Evolutionary conservation across 139 green algal genomes (phyloP).

Genomic region (Volvox reticuliferus): DNA sequence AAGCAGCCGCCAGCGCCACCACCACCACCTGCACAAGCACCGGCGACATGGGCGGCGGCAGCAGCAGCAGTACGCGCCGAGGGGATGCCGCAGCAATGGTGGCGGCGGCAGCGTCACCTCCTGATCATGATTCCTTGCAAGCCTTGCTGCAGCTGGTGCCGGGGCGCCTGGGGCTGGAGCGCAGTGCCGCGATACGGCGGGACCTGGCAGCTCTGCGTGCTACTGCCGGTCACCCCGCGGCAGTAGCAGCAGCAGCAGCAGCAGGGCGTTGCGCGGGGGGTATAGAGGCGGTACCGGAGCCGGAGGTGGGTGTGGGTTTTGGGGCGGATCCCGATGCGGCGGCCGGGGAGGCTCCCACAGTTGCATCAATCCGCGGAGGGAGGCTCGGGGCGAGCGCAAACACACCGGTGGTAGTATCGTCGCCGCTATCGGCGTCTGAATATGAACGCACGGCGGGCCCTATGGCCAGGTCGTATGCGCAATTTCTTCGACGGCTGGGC

Average conservation of each 20-base stretch:
- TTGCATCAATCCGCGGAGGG: too few relatives aligned
- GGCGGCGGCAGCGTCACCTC: not conserved
- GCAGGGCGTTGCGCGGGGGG: not conserved
- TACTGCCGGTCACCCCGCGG: not conserved
- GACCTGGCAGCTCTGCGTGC: slow-evolving; percentile 15
- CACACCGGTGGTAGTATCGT: not conserved
- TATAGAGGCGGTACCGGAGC: too few relatives aligned
- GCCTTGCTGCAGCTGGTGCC: slow-evolving; percentile 18
- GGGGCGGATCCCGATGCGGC: not conserved
- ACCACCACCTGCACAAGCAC: not conserved
- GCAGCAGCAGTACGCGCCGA: not conserved
- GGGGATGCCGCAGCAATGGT: not conserved
- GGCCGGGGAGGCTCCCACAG: not conserved
- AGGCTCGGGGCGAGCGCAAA: not conserved
- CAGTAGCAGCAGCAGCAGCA: not conserved
- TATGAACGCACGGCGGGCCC: not conserved
- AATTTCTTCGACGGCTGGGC: slow-evolving; percentile 35
- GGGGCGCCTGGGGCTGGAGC: slow-evolving; percentile 25
- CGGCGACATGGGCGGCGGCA: not conserved
- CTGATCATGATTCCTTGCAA: not conserved
- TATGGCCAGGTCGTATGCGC: slow-evolving; percentile 34
- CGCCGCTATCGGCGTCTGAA: not conserved
- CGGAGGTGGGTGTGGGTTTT: too few relatives aligned
- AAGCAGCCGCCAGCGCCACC: not conserved
- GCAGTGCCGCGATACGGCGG: not conserved